Conservation (phyloP, 176 grass and related monocot species). For the Alopecurus myosuroides region DNA sequence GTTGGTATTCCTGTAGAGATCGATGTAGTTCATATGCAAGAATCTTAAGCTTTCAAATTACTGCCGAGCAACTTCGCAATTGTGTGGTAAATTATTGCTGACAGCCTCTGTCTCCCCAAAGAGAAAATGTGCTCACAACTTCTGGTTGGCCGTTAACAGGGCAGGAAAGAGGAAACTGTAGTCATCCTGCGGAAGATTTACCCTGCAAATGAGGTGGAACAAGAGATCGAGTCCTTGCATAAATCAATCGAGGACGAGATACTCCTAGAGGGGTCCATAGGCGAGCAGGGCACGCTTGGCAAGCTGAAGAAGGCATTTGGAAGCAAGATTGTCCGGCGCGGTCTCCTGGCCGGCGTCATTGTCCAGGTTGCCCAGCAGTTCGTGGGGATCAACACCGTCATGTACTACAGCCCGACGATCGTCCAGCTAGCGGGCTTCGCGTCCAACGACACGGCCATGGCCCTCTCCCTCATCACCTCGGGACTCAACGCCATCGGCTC, state of each 20-base stretch:
- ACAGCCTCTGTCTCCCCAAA: background rate
- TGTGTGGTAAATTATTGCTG: background rate
- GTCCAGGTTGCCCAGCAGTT: conserved; percentile 92
- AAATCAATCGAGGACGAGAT: conserved; percentile 75
- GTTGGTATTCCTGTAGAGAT: conserved; percentile 22
- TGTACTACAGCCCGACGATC: conserved; percentile 99
- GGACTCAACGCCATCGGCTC: conserved; percentile 84
- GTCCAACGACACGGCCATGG: conserved; percentile 79
- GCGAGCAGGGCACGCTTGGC: conserved; percentile 37
- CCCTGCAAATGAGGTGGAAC: conserved; percentile 73
- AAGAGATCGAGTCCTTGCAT: conserved; percentile 78
- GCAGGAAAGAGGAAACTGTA: conserved; percentile 77
- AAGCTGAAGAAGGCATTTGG: conserved; percentile 75
- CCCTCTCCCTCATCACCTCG: conserved; percentile 82
- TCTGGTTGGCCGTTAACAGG: conserved; percentile 37
- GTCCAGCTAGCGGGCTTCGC: conserved; percentile 85
- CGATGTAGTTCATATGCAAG: background rate
- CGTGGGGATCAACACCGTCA: conserved; percentile 95
- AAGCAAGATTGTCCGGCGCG: conserved; percentile 62
- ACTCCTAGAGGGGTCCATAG: conserved; percentile 67
- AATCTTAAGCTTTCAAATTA: background rate
- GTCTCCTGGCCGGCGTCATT: conserved; percentile 67
- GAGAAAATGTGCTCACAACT: background rate
- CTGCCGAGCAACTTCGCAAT: background rate
- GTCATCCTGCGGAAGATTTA: conserved; percentile 82